Conservation (phyloP, 225 moss, liverwort and hornwort genomes). For the Ulota crispa region DNA sequence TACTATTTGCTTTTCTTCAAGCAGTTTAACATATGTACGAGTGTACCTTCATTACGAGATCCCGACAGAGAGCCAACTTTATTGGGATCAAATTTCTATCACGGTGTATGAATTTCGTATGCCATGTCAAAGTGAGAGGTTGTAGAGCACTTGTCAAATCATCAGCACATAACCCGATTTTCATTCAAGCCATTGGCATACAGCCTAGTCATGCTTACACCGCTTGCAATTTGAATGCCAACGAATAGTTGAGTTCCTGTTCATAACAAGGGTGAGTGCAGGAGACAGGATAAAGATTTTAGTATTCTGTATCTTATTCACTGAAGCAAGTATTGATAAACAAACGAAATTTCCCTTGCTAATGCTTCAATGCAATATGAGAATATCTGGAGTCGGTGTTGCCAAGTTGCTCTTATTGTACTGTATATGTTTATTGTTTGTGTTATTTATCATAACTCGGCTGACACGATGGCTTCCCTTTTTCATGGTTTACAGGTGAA, state of each 20-base stretch:
- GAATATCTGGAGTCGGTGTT: neutral
- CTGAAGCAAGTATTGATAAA: neutral
- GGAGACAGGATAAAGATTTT: neutral
- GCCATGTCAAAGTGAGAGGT: neutral
- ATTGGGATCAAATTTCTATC: neutral
- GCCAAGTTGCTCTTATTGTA: neutral
- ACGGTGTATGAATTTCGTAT: neutral
- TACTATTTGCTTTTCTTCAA: neutral
- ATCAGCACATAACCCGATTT: neutral
- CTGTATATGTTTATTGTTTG: constrained; percentile 7
- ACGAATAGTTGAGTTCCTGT: neutral
- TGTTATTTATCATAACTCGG: neutral
- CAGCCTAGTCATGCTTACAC: neutral
- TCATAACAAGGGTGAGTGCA: neutral
- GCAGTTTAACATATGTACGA: neutral
- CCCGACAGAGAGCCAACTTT: neutral
- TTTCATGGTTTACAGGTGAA: constrained; percentile 65
- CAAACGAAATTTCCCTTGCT: neutral
- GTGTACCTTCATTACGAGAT: neutral
- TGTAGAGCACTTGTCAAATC: neutral
- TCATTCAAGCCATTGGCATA: neutral
- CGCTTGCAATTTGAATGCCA: neutral
- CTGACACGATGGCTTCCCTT: neutral
- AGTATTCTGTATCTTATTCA: neutral
- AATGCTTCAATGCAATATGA: neutral